Base-by-base conservation (phyloP, 1,139 yeast species). In the Pichia sp. region DNA sequence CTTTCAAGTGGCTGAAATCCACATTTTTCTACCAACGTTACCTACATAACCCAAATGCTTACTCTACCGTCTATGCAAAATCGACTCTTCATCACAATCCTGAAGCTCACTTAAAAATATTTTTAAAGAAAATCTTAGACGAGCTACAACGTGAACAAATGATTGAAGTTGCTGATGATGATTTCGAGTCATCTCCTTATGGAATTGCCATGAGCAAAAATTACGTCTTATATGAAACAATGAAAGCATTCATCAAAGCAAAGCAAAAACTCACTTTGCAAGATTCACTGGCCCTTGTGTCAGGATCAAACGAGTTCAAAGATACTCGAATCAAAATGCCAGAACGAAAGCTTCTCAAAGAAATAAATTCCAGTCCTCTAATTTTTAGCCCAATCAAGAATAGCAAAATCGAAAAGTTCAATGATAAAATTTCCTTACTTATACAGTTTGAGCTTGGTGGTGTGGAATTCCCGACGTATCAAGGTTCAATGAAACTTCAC, bases 21-120 rank as follows among this genome's bases (percentile, higher is more conserved):
- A 79, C 85, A 0, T 81, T 76, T 60, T 73, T 80, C 46, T 79
- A 76, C 59, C 72, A 77, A 4, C 65, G 85, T 39, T 73, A 66
- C 49, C 54, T 60, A 16, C 61, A 67, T 37, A 74, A 74, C 53
- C 79, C 79, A 2, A 51, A 62, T 0, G 70, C 70, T 8, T 76
- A 75, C 55, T 58, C 62, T 21, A 59, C 66, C 9, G 63, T 56
- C 3, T 50, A 28, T 41, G 40, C 53, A 0, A 51, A 50, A 26
- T 23, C 36, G 13, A 49, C 42, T 13, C 39, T 26, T 2, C 25
- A 21, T 2, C 41, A 45, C 26, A 22, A 51, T 1, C 19, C 46
- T 13, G 49, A 50, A 13, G 19, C 19, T 26, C 56, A 61, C 48
- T 57, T 75, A 30, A 51, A 55, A 41, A 54, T 52, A 9, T 74